Evolutionary conservation across 345 rosid species (phyloP).

Genomic region (Leavenworthia alabamica): DNA sequence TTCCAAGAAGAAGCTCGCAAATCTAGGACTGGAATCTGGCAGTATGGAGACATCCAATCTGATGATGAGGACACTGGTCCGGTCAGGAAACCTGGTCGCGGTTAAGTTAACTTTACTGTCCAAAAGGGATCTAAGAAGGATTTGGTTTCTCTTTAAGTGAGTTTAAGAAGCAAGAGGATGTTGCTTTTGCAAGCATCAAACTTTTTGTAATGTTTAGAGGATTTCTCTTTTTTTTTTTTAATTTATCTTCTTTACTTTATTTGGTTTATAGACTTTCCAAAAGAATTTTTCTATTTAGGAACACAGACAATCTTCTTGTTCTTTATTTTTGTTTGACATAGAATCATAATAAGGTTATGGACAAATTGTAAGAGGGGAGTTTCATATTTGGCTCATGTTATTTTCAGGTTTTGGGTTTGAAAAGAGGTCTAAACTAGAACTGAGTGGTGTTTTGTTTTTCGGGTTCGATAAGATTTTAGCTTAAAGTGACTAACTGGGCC

Average conservation of each 20-base stretch:
- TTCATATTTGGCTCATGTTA: neutral
- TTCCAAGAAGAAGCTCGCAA: slow-evolving; percentile 77
- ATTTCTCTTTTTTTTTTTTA: neutral
- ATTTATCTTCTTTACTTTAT: neutral
- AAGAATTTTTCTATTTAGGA: slow-evolving; percentile 13
- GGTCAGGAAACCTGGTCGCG: slow-evolving; percentile 59
- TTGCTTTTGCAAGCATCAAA: slow-evolving; percentile 12
- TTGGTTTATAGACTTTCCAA: slow-evolving; percentile 1
- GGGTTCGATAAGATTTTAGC: neutral
- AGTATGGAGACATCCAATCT: slow-evolving; percentile 83
- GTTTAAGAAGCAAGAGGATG: slow-evolving; percentile 12
- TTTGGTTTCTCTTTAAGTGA: slow-evolving; percentile 15
- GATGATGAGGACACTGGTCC: slow-evolving; percentile 82
- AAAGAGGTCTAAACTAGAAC: neutral
- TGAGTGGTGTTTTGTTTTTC: neutral
- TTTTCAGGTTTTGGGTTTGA: neutral
- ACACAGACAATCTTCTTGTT: slow-evolving; percentile 8
- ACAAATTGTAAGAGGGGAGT: neutral
- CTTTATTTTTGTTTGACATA: neutral
- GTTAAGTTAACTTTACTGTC: slow-evolving; percentile 32
- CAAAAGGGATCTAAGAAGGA: slow-evolving; percentile 14
- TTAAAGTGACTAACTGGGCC: neutral
- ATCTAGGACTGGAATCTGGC: slow-evolving; percentile 74
- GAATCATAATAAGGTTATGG: slow-evolving; percentile 11
- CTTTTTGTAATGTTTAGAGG: slow-evolving; percentile 31